Evolutionary conservation across 768 basidiomycete genomes (phyloP).

Genomic region (Suillus occidentalis): DNA sequence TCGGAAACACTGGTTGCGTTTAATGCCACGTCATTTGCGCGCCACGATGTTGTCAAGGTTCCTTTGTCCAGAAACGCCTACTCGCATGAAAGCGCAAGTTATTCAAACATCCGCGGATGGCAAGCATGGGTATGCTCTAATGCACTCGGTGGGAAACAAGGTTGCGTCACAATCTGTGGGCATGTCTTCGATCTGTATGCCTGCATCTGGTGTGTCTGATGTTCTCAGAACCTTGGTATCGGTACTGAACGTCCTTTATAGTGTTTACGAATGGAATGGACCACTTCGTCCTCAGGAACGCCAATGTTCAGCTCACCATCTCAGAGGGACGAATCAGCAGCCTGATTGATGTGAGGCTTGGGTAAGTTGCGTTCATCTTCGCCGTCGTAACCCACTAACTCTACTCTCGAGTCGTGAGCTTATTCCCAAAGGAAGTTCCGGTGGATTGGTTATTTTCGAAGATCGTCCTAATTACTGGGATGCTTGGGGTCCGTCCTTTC

Average conservation of each 20-base stretch:
- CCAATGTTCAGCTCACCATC: constrained; percentile 73
- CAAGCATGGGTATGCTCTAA: constrained; percentile 65
- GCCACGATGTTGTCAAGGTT: constrained; percentile 76
- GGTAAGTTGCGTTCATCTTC: constrained; percentile 43
- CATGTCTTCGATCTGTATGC: constrained; percentile 50
- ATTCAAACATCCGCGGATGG: constrained; percentile 69
- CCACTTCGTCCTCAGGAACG: constrained; percentile 72
- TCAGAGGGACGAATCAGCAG: constrained; percentile 83
- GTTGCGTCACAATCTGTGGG: constrained; percentile 35
- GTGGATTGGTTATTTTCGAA: constrained; percentile 88
- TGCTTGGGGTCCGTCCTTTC: constrained; percentile 64
- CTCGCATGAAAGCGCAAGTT: constrained; percentile 49
- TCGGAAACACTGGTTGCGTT: constrained; percentile 53
- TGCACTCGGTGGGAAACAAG: constrained; percentile 49
- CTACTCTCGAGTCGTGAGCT: constrained; percentile 70
- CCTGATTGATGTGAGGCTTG: constrained; percentile 70
- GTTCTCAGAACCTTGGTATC: neutral
- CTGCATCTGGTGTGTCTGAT: constrained; percentile 60
- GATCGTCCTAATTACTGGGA: constrained; percentile 89
- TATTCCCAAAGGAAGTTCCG: constrained; percentile 68
- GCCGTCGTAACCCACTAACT: neutral
- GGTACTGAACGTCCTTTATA: constrained; percentile 4
- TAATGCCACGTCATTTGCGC: constrained; percentile 81
- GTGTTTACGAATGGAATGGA: constrained; percentile 64
- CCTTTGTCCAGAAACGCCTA: constrained; percentile 49